These are phyloP conservation scores for Lachnellula cervina DNA, from an alignment of 2,329 filamentous ascomycete species.

Conservation along the genomic window DNA sequence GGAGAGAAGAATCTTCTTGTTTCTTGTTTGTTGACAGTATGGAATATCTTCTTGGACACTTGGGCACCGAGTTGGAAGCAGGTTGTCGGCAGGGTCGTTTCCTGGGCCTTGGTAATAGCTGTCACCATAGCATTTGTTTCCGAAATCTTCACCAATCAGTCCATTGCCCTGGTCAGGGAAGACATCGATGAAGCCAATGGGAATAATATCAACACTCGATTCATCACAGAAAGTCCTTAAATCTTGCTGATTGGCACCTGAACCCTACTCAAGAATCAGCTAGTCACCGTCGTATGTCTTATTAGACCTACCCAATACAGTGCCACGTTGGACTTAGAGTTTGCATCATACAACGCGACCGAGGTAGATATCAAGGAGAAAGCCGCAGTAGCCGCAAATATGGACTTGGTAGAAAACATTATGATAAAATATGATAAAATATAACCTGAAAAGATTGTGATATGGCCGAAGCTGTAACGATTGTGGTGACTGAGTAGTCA, in stretches of 20 bases:
- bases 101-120: slow-evolving; percentile 25
- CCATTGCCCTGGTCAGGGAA: slow-evolving; percentile 41
- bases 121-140: slow-evolving; percentile 36
- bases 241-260: slow-evolving; percentile 36
- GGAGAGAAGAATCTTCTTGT: slow-evolving; percentile 40
- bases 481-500: slow-evolving; percentile 27
- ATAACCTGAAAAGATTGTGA: slow-evolving; percentile 27
- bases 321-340: slow-evolving; percentile 37
- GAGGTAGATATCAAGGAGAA: slow-evolving; percentile 23
- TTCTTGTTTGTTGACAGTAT: slow-evolving; percentile 36
- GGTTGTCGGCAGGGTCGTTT: slow-evolving; percentile 30
- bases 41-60: slow-evolving; percentile 35
- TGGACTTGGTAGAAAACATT: slow-evolving; percentile 28
- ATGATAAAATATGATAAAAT: slow-evolving; percentile 17
- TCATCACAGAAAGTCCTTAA: slow-evolving; percentile 37
- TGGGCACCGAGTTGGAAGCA: slow-evolving; percentile 34
- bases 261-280: slow-evolving; percentile 31
- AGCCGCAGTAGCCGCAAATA: slow-evolving; percentile 24
- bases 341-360: slow-evolving; percentile 29
- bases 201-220: slow-evolving; percentile 38
- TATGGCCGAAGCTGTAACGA: slow-evolving; percentile 28
- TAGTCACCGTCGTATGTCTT: not conserved
- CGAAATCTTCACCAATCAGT: slow-evolving; percentile 38
- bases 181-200: slow-evolving; percentile 39
- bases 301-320: slow-evolving; percentile 38